A percentile compares a stretch with the other conserved stretches of the same genome.
Conservation (phyloP, 108 stramenopile species). For the Fragilaria crotonensis region DNA sequence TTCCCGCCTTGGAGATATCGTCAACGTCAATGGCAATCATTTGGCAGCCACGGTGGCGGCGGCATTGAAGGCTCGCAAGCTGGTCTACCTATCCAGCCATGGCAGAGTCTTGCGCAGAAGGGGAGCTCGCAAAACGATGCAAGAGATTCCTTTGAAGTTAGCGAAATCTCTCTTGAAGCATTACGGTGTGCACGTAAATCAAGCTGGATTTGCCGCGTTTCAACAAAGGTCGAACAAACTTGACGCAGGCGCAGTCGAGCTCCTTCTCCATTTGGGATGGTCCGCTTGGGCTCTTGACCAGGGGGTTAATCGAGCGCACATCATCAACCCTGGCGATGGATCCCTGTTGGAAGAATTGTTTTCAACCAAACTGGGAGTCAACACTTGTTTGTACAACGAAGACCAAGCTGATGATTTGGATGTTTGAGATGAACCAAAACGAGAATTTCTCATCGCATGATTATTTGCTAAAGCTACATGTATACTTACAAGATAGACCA, state of each 20-base stretch:
- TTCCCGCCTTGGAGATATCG: constrained; percentile 30
- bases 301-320: constrained; percentile 60
- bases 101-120: constrained; percentile 32
- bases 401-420: constrained; percentile 12
- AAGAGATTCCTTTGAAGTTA: constrained; percentile 28
- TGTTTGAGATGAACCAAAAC: no score
- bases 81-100: constrained; percentile 46
- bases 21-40: constrained; percentile 46
- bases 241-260: constrained; percentile 6
- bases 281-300: constrained; percentile 42
- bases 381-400: constrained; percentile 53
- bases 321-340: constrained; percentile 49
- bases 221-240: constrained; percentile 7
- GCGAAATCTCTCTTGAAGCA: constrained; percentile 14
- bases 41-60: constrained; percentile 50
- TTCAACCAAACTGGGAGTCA: constrained; percentile 43
- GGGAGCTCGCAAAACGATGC: constrained; percentile 13
- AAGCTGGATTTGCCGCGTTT: constrained; percentile 17
- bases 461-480: no score
- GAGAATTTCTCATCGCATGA: no score
- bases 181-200: constrained; percentile 10
- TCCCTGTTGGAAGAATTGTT: constrained; percentile 55
- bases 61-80: constrained; percentile 36
- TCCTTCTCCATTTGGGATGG: constrained; percentile 54
- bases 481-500: no score